phyloP scores from a whole-genome alignment of 192 early-diverging fungal species.

The Allomyces arbusculus region DNA sequence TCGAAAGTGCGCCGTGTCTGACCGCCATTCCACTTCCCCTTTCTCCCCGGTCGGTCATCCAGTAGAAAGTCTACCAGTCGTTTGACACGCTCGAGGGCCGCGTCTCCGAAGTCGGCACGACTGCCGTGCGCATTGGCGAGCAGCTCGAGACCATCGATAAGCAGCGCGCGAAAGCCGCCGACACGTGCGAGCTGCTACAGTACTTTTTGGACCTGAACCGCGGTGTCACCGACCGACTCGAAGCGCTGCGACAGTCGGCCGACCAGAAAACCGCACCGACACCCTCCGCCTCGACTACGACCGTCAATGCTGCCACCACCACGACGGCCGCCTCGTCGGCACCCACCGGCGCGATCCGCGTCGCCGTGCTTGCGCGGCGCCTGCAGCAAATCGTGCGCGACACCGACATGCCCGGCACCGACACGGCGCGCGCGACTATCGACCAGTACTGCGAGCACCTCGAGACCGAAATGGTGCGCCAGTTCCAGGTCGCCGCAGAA shows the following conservation, averaged over 20 bases:
- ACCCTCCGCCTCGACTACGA: constrained; percentile 25
- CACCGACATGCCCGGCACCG: neutral
- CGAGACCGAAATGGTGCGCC: constrained; percentile 68
- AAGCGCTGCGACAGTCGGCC: constrained; percentile 44
- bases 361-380: neutral
- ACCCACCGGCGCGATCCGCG: neutral
- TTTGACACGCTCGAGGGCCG: constrained; percentile 74
- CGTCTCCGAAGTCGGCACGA: constrained; percentile 81
- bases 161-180: constrained; percentile 65
- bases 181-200: constrained; percentile 76
- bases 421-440: constrained; percentile 52
- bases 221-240: constrained; percentile 48
- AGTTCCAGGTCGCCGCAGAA: constrained; percentile 70
- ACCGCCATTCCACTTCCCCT: neutral
- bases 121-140: constrained; percentile 91
- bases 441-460: constrained; percentile 83
- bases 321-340: too few species aligned
- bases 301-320: too few species aligned
- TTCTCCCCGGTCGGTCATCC: neutral
- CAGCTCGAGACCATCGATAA: constrained; percentile 91
- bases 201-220: constrained; percentile 83
- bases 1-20: neutral
- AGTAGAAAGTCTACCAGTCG: constrained; percentile 61
- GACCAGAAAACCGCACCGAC: constrained; percentile 55
- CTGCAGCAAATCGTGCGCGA: neutral